Base-by-base conservation (phyloP, 2,329 filamentous ascomycete genomes). In the Fusarium veterinarium region DNA sequence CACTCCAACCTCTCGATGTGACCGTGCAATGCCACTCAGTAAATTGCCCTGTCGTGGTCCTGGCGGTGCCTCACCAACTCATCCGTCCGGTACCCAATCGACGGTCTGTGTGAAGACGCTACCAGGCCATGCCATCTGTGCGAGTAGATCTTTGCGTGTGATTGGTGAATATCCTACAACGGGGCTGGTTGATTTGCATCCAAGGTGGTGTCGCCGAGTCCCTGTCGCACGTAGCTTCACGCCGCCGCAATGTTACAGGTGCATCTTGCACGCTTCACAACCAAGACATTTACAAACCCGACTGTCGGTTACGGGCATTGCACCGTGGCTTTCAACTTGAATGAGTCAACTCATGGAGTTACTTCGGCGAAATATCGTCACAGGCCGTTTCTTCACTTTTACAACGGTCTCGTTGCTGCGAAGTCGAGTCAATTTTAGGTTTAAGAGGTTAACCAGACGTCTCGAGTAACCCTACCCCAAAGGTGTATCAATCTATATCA, bases 171-270 rank as follows among this genome's bases (percentile, higher is more conserved):
- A 37, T 19, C 5, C 9, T 31, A 42, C 33, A 62, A 42, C 46
- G 49, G 48, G 45, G 46, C 60, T 61, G 46, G 38, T 59, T 38
- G 35, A 49, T 44, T 30, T 60, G 38, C 41, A 31, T 60, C 33
- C 45, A 49, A 69, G 49, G 61, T 73, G 72, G 72, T 71, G 72
- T 73, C 35, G 51, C 48, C 42, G 64, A 69, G 72, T 75, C 60
- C 67, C 55, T 60, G 45, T 48, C 44, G 60, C 72, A 75, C 72
- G 55, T 65, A 49, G 67, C 64, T 65, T 74, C 67, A 73, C 69
- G 71, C 49, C 55, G 65, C 75, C 52, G 63, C 63, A 61, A 60
- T 46, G 31, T 51, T 33, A 41, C 53, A 51, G 37, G 44, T 68
- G 57, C 61, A 67, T 53, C 46, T 61, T 38, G 55, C 69, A 71